Conservation (phyloP, 2,329 filamentous ascomycete genomes). For the Remersonia thermophila region DNA sequence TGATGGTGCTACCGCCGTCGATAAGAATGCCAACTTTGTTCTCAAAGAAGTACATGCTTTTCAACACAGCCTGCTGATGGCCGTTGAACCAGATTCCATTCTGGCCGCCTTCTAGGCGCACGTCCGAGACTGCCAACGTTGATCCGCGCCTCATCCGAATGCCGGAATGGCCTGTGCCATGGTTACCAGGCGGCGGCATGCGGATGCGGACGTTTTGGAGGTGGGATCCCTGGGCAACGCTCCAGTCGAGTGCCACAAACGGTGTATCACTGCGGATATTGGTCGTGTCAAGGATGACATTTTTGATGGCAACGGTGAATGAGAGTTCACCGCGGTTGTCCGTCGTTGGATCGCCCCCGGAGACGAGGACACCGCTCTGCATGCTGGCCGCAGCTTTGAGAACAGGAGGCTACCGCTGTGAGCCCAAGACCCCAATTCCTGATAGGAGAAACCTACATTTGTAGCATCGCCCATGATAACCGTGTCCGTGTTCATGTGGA, state of each 20-base stretch:
- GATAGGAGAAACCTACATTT: slow-evolving; percentile 19
- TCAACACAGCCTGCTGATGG: slow-evolving; percentile 32
- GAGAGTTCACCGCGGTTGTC: slow-evolving; percentile 26
- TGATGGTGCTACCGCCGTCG: slow-evolving; percentile 27
- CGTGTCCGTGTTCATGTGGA: slow-evolving; percentile 32
- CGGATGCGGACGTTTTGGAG: slow-evolving; percentile 31
- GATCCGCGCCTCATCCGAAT: slow-evolving; percentile 30
- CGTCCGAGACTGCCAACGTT: slow-evolving; percentile 28
- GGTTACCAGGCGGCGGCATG: slow-evolving; percentile 24
- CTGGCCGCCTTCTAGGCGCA: slow-evolving; percentile 29
- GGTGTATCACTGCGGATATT: slow-evolving; percentile 22
- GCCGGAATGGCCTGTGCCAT: slow-evolving; percentile 29
- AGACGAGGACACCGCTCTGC: slow-evolving; percentile 22
- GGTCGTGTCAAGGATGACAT: slow-evolving; percentile 31
- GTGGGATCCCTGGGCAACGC: slow-evolving; percentile 31
- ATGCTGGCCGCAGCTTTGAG: slow-evolving; percentile 29
- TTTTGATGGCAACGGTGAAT: slow-evolving; percentile 32
- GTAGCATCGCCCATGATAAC: slow-evolving; percentile 35
- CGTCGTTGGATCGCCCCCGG: slow-evolving; percentile 26
- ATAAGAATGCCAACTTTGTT: slow-evolving; percentile 30
- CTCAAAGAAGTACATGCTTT: slow-evolving; percentile 31
- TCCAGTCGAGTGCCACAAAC: slow-evolving; percentile 32
- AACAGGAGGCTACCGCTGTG: slow-evolving; percentile 24
- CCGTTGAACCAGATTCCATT: slow-evolving; percentile 31
- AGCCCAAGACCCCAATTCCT: neutral